These are phyloP conservation scores for Neopestalotiopsis rosae DNA, from an alignment of 2,329 filamentous ascomycete genomes.

Conservation along the genomic window DNA sequence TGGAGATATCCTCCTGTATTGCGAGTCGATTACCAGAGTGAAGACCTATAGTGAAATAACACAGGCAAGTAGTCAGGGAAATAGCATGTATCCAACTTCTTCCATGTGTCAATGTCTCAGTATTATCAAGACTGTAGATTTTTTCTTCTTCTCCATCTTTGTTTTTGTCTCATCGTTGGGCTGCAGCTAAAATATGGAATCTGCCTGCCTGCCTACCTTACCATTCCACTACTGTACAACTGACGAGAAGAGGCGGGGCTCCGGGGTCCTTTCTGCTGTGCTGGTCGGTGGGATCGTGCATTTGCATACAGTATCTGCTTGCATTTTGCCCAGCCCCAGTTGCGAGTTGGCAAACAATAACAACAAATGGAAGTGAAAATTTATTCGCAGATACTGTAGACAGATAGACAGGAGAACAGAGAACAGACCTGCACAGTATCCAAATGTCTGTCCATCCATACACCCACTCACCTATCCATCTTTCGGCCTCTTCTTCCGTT, in stretches of 20 bases:
- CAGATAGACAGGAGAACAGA: not conserved
- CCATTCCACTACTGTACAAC: not conserved
- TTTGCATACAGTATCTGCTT: not conserved
- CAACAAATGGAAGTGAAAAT: not conserved
- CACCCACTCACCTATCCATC: not conserved
- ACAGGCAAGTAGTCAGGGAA: not conserved
- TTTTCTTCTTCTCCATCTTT: not conserved
- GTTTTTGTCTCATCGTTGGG: conserved; percentile 2
- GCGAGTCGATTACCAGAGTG: too few species aligned
- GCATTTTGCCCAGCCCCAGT: not conserved
- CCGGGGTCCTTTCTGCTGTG: not conserved
- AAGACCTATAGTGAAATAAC: not conserved
- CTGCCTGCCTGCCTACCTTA: not conserved
- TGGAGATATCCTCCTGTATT: too few species aligned
- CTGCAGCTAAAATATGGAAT: not conserved
- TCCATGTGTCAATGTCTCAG: not conserved
- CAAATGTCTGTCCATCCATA: not conserved
- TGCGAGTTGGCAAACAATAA: not conserved
- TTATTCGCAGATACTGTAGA: not conserved
- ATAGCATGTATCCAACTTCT: not conserved
- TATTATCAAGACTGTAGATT: not conserved
- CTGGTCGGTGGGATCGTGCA: not conserved
- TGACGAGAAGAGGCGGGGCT: not conserved
- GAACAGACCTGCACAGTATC: not conserved
- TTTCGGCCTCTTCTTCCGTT: not conserved